Percentiles rank a stretch among this genome's conserved stretches.
These are phyloP conservation scores for Colletotrichum chlorophyti DNA, from an alignment of 2,329 filamentous ascomycete species.

Conservation along the genomic window DNA sequence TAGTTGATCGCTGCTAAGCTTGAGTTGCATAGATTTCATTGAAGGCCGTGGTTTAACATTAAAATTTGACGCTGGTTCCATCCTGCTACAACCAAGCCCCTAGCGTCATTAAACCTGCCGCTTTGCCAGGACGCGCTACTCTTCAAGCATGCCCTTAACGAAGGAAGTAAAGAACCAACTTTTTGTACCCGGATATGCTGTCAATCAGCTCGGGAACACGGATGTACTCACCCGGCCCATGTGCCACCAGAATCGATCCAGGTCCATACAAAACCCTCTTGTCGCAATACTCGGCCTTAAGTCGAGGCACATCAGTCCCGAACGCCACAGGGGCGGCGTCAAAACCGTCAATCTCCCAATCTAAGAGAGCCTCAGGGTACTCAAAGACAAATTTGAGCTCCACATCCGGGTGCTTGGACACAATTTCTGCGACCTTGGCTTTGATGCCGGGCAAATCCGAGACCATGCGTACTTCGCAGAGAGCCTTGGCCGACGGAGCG, in stretches of 20 bases:
- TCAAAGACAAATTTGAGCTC: constrained; percentile 42
- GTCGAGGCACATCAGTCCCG: constrained; percentile 46
- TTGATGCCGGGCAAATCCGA: constrained; percentile 42
- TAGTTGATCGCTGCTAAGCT: no score
- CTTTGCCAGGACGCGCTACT: no score
- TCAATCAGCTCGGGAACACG: constrained; percentile 42
- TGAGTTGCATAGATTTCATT: no score
- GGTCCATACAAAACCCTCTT: constrained; percentile 47
- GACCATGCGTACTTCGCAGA: constrained; percentile 47
- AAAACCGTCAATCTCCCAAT: constrained; percentile 46
- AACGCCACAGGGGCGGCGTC: constrained; percentile 44
- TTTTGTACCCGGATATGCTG: constrained; percentile 46
- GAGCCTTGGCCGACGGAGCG: constrained; percentile 43
- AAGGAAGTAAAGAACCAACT: constrained; percentile 32
- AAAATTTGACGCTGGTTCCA: no score
- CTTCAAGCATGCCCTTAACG: no score
- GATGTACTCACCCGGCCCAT: constrained; percentile 45
- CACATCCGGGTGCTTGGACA: constrained; percentile 40
- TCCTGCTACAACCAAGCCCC: no score
- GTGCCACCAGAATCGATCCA: constrained; percentile 45
- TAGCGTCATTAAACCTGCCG: no score
- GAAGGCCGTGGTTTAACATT: no score
- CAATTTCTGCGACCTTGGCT: constrained; percentile 38
- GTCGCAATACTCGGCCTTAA: constrained; percentile 36
- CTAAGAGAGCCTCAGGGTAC: constrained; percentile 45